phyloP scores from a whole-genome alignment of 163 green algal species.

The Smithsoniella earleae region DNA sequence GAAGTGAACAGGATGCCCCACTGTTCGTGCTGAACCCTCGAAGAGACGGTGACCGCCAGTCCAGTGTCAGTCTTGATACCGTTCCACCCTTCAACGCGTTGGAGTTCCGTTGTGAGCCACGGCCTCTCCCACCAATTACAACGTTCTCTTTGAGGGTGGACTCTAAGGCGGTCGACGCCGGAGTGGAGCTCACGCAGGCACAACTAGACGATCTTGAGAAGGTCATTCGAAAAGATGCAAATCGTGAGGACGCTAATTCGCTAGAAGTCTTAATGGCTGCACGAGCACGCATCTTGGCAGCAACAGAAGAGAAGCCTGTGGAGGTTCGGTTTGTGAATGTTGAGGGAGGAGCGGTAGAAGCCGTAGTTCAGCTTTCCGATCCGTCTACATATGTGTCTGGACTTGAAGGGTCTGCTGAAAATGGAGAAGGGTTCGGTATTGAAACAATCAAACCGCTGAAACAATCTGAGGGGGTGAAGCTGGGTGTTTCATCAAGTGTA shows the following conservation, averaged over 20 bases:
- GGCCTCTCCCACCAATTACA: neutral
- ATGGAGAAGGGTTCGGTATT: slow-evolving; percentile 60
- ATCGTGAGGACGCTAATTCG: neutral
- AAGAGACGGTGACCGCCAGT: neutral
- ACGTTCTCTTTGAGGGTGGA: slow-evolving; percentile 31
- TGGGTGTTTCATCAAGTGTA: slow-evolving; percentile 33
- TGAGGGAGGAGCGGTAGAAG: neutral
- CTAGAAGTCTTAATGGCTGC: slow-evolving; percentile 29
- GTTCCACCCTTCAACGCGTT: slow-evolving; percentile 19
- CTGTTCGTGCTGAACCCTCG: slow-evolving; percentile 30
- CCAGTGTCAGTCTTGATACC: neutral
- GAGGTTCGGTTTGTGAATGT: slow-evolving; percentile 24
- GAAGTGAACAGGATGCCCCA: neutral
- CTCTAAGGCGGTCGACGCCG: neutral
- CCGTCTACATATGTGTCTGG: slow-evolving; percentile 35
- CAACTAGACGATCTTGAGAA: neutral
- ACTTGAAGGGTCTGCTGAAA: slow-evolving; percentile 50
- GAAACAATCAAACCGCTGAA: slow-evolving; percentile 51
- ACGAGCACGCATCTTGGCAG: slow-evolving; percentile 13
- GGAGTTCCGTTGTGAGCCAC: neutral
- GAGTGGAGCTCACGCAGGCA: neutral
- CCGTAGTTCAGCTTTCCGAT: neutral
- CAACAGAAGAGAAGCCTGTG: neutral
- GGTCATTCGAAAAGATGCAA: neutral
- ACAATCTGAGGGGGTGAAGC: slow-evolving; percentile 48